These are phyloP conservation scores for Debaryomycetaceae sp. DNA, from an alignment of 1,139 yeast species.

Conservation along the genomic window DNA sequence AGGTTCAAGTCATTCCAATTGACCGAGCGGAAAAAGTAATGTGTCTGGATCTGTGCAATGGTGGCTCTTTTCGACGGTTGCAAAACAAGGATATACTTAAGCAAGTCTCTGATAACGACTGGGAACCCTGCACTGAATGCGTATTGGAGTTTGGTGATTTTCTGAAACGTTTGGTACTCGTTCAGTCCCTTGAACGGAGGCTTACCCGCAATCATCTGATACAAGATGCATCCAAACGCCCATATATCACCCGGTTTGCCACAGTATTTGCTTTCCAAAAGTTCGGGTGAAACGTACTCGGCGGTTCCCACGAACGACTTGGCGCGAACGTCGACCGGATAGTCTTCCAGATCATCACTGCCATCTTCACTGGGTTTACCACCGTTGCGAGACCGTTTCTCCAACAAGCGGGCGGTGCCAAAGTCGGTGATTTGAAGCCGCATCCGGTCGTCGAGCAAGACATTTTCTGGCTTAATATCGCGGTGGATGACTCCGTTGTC, in stretches of 20 bases:
- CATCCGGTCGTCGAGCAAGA: conserved; percentile 59
- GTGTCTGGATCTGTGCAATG: conserved; percentile 39
- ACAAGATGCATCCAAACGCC: conserved; percentile 79
- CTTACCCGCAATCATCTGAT: conserved; percentile 69
- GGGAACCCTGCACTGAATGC: conserved; percentile 57
- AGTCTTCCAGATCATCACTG: conserved; percentile 28
- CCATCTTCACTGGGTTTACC: conserved; percentile 7
- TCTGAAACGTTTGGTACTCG: conserved; percentile 64
- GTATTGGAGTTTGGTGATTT: conserved; percentile 51
- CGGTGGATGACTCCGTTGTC: conserved; percentile 75
- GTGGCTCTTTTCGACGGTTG: conserved; percentile 42
- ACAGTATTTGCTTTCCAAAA: conserved; percentile 63
- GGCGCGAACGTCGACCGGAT: conserved; percentile 47
- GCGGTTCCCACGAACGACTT: conserved; percentile 88
- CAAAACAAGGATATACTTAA: conserved; percentile 40
- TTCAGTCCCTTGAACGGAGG: conserved; percentile 81
- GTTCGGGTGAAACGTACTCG: conserved; percentile 72
- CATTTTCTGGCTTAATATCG: conserved; percentile 77
- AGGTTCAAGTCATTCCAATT: conserved; percentile 61
- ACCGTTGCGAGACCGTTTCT: conserved; percentile 31
- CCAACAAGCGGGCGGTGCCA: conserved; percentile 69
- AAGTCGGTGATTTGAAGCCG: conserved; percentile 74
- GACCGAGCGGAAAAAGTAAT: conserved; percentile 65
- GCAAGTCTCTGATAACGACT: conserved; percentile 42
- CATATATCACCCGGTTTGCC: conserved; percentile 75